Base-by-base conservation (phyloP, 306 rosid genomes). In the Quercus glauca region DNA sequence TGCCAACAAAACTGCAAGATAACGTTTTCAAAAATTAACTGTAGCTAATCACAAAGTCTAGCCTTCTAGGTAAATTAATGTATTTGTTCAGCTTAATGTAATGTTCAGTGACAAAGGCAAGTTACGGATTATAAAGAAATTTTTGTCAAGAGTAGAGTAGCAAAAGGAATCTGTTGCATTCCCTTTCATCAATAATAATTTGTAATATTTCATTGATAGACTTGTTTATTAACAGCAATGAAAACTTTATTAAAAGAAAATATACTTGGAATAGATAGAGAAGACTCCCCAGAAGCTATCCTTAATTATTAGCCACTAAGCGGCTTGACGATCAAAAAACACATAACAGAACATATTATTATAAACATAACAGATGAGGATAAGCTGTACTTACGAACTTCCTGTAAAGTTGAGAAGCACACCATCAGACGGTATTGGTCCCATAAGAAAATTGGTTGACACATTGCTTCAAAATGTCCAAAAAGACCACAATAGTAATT, bases 401-500 rank as follows among this genome's bases (percentile, higher is more conserved):
- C 78, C 97, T 3, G 79, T 79, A 75, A 90, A 96, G 83, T 85
- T 87, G 87, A 78, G 81, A 73, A 96, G 93, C 83, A 90, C 90
- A 51, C 99, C 98, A 76, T 90, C 97, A 68, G 86, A 86, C 29
- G 99, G 99, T 85, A 96, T 91, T 82, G 87, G 81, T 81, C 99
- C 99, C n/a, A 88, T 91, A 85, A 96, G 96, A 93, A 91, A 96
- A 84, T 93, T 96, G 80, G 91, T 84, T 71, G 99, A 96, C 65
- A 90, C 88, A 73, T 96, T 96, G 85, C 99, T 96, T 78, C 81
- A 77, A 55, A 83, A 78, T 35, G 68, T 55, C 79, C 71, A 80
- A 68, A 77, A 81, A 49, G 45, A 77, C 25, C 76, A 79, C 61
- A 81, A 71, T 41, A 26, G 70, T 25, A 55, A 77, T 73, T 55